A percentile compares a stretch with the other conserved stretches of the same genome.
These are phyloP conservation scores for Linum usitatissimum DNA, from an alignment of 345 rosid species.

Conservation along the genomic window DNA sequence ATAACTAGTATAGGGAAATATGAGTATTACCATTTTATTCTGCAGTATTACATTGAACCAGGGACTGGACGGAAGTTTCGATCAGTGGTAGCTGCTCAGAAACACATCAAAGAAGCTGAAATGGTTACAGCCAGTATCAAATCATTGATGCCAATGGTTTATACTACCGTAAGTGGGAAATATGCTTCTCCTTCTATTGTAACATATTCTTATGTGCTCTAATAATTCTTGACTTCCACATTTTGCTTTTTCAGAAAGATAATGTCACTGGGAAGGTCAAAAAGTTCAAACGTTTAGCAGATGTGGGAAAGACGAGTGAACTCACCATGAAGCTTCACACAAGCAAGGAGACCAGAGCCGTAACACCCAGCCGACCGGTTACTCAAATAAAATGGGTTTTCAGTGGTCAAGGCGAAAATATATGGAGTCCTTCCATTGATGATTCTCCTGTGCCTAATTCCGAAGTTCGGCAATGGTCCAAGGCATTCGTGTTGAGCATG, in stretches of 20 bases:
- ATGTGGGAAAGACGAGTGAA: neutral
- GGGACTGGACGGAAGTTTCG: slow-evolving; percentile 26
- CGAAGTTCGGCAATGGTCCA: slow-evolving; percentile 38
- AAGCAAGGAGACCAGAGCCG: slow-evolving; percentile 11
- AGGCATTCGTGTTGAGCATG: slow-evolving; percentile 21
- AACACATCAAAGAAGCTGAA: slow-evolving; percentile 12
- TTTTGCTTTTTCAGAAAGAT: neutral
- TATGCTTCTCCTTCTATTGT: neutral
- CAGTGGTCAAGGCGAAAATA: slow-evolving; percentile 27
- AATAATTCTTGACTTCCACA: neutral
- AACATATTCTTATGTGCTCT: neutral
- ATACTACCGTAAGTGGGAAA: slow-evolving; percentile 7
- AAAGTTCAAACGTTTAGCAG: neutral
- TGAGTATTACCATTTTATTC: neutral
- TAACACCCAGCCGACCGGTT: slow-evolving; percentile 20
- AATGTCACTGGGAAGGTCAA: neutral
- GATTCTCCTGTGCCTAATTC: slow-evolving; percentile 34
- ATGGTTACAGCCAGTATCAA: neutral
- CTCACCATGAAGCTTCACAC: slow-evolving; percentile 6
- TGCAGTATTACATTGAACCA: slow-evolving; percentile 35
- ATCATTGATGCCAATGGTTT: neutral
- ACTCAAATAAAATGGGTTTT: slow-evolving; percentile 51
- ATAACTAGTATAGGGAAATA: neutral
- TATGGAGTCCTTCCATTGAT: slow-evolving; percentile 29
- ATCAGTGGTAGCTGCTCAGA: slow-evolving; percentile 22